These are phyloP conservation scores for Xylaria cubensis DNA, from an alignment of 495 filamentous ascomycete genomes.

Conservation along the genomic window DNA sequence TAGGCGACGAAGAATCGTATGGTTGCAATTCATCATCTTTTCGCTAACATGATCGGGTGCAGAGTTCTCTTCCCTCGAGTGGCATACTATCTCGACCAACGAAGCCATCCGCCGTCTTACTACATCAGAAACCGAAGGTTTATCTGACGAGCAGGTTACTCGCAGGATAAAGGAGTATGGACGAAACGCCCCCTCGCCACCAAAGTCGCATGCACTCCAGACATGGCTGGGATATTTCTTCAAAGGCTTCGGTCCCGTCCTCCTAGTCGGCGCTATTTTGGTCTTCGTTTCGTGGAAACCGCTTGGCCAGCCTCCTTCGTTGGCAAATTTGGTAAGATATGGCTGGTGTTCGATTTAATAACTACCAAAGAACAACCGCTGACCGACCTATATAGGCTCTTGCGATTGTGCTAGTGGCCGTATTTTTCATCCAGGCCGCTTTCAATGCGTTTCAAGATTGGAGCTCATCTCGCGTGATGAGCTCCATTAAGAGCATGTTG, in stretches of 20 bases:
- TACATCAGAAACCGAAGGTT: slow-evolving; percentile 54
- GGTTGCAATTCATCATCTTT: slow-evolving; percentile 7
- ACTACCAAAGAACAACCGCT: neutral
- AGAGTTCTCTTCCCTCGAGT: slow-evolving; percentile 58
- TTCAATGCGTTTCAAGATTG: slow-evolving; percentile 73
- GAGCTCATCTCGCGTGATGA: slow-evolving; percentile 68
- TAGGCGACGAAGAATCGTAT: slow-evolving; percentile 14
- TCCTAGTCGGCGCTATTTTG: slow-evolving; percentile 66
- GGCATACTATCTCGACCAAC: slow-evolving; percentile 61
- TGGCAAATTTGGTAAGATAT: slow-evolving; percentile 60
- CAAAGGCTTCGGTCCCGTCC: slow-evolving; percentile 71
- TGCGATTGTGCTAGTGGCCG: slow-evolving; percentile 67
- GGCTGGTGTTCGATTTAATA: neutral
- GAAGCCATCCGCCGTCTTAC: slow-evolving; percentile 62
- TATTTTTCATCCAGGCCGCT: slow-evolving; percentile 71
- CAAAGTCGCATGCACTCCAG: slow-evolving; percentile 60
- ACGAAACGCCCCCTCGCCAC: slow-evolving; percentile 65
- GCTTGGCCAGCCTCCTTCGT: slow-evolving; percentile 67
- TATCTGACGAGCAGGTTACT: slow-evolving; percentile 56
- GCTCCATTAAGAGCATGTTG: slow-evolving; percentile 70
- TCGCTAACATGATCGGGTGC: slow-evolving; percentile 19
- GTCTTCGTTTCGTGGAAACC: slow-evolving; percentile 75
- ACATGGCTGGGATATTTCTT: slow-evolving; percentile 73
- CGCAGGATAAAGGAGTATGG: slow-evolving; percentile 62
- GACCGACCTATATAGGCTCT: slow-evolving; percentile 51